phyloP scores from a whole-genome alignment of 345 rosid species.

The Raphanus raphanistrum region DNA sequence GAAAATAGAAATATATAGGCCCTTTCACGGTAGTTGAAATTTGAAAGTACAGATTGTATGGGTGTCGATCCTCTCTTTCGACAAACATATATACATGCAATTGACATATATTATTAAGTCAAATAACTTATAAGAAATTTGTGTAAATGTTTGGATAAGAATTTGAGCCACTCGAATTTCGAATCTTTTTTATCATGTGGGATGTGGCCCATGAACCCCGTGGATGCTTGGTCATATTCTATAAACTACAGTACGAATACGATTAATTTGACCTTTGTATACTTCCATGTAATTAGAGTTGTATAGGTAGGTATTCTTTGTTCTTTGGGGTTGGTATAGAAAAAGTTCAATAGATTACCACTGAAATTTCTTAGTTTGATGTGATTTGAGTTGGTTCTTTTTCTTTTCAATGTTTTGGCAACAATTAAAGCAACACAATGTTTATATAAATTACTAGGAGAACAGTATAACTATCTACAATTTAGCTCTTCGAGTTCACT shows the following conservation, averaged over 20 bases:
- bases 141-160: constrained; percentile 21
- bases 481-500: too few relatives aligned
- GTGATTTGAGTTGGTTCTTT: background rate
- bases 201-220: constrained; percentile 19
- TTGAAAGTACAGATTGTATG: background rate
- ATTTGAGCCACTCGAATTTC: constrained; percentile 25
- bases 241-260: constrained; percentile 12
- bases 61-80: constrained; percentile 10
- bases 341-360: background rate
- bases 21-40: too few relatives aligned
- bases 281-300: background rate
- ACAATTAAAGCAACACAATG: background rate
- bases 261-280: constrained; percentile 25
- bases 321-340: background rate
- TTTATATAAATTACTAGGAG: background rate
- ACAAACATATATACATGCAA: background rate
- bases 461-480: background rate
- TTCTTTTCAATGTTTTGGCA: background rate
- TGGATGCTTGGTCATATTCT: constrained; percentile 27
- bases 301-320: background rate
- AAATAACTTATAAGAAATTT: background rate
- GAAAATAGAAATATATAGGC: too few relatives aligned
- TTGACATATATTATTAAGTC: constrained; percentile 15
- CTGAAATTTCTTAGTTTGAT: background rate
- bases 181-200: constrained; percentile 12